Conservation (phyloP, 139 green algal species). For the Dunaliella sp. region DNA sequence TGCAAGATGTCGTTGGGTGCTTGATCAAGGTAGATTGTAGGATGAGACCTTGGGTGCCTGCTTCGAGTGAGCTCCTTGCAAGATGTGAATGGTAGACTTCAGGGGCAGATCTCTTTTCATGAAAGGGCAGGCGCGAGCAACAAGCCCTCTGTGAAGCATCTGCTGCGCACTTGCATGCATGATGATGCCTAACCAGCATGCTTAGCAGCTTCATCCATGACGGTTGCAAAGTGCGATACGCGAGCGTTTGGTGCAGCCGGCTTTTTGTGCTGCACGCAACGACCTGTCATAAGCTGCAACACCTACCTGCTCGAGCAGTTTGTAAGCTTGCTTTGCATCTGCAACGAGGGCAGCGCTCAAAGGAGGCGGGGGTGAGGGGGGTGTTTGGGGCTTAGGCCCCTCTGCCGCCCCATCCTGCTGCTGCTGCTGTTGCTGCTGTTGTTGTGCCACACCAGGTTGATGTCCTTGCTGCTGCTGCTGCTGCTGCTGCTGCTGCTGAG, state of each 20-base stretch:
- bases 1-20: no score
- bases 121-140: neutral
- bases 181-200: neutral
- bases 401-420: neutral
- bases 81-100: no score
- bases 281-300: neutral
- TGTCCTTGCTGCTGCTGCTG: neutral
- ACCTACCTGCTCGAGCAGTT: neutral
- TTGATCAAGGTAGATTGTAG: no score
- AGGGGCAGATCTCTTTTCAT: neutral
- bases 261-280: neutral
- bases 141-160: neutral
- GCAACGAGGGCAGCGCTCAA: neutral
- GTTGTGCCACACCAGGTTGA: neutral
- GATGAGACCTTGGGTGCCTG: no score
- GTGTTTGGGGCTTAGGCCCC: neutral
- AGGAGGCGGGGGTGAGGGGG: neutral
- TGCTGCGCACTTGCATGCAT: neutral
- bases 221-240: no score
- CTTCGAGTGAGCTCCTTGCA: no score
- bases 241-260: no score
- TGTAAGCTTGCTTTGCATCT: neutral
- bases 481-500: neutral
- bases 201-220: neutral
- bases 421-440: neutral